These are phyloP conservation scores for Pecoramyces ruminantium DNA, from an alignment of 192 early-diverging fungal genomes.

Conservation along the genomic window DNA sequence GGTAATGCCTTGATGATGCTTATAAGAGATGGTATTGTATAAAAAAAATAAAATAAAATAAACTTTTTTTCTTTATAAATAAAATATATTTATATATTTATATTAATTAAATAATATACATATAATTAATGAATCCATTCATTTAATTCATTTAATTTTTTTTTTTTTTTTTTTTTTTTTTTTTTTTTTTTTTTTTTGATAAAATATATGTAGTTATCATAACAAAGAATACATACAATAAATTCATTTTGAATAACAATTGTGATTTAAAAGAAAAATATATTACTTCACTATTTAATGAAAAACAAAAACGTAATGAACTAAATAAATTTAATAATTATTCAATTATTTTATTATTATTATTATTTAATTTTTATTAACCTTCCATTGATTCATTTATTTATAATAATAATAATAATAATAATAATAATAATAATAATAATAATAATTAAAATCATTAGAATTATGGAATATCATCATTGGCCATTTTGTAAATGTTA, in stretches of 20 bases:
- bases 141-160: too few relatives aligned
- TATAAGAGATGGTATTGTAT: not conserved
- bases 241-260: not conserved
- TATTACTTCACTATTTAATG: not conserved
- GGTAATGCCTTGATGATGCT: not conserved
- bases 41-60: too few relatives aligned
- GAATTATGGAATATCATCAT: not conserved
- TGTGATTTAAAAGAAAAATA: not conserved
- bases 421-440: too few relatives aligned
- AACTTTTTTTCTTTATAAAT: too few relatives aligned
- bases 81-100: too few relatives aligned
- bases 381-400: too few relatives aligned
- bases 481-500: not conserved
- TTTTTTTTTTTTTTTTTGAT: too few relatives aligned
- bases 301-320: not conserved
- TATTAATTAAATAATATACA: too few relatives aligned
- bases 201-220: not conserved
- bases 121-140: too few relatives aligned
- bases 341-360: too few relatives aligned
- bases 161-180: too few relatives aligned
- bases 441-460: not conserved
- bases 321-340: too few relatives aligned
- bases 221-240: not conserved
- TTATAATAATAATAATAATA: not conserved
- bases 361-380: not conserved